Base-by-base conservation (phyloP, 495 filamentous ascomycete genomes). In the Aspergillus carlsbadensis region DNA sequence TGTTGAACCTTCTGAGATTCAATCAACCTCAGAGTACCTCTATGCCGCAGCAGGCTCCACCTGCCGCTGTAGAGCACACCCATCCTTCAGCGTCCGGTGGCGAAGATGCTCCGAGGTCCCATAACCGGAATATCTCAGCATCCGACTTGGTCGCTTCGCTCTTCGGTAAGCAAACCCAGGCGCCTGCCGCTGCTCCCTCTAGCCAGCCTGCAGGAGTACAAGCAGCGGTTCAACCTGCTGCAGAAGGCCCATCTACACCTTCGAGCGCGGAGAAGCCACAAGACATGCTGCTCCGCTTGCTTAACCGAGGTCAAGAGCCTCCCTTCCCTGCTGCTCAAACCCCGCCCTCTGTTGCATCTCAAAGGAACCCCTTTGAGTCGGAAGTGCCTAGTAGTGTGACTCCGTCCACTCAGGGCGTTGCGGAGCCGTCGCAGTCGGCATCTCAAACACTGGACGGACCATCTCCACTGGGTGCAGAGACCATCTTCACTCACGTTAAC, bases 1-100 rank as follows among this genome's bases (percentile, higher is more conserved):
- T 98, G 59, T 78, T 98, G 65, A 94, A 87, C 64, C 81, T 98
- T 37, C 81, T 98, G 46, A 91, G 91, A 73, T 96, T 92, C 73
- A 90, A 83, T 61, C 81, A 89, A 59, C 65, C 73, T 15, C 53
- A 67, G 18, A 59, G 60, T 42, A 57, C 70, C 52, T 51, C 67
- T 41, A 54, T 65, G 36, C 70, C 65, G 11, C 72, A 74, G 46
- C 73, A 69, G 41, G 66, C 63, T 33, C 47, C 66, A 17, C 65
- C 58, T 52, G 13, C 58, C 13, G 60, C 37, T 17, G 35, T 61
- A 14, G 71, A 71, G 65, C 79, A 70, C 54, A 77, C 73, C 10
- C 66, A 65, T 15, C 62, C 59, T 21, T 72, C 73, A 53, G 70
- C 73, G 43, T 56, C 70, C 37, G 58, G 68, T 63, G 56, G 71